Evolutionary conservation across 2,329 filamentous ascomycete species (phyloP).

Genomic region (Pseudogymnoascus sp.): DNA sequence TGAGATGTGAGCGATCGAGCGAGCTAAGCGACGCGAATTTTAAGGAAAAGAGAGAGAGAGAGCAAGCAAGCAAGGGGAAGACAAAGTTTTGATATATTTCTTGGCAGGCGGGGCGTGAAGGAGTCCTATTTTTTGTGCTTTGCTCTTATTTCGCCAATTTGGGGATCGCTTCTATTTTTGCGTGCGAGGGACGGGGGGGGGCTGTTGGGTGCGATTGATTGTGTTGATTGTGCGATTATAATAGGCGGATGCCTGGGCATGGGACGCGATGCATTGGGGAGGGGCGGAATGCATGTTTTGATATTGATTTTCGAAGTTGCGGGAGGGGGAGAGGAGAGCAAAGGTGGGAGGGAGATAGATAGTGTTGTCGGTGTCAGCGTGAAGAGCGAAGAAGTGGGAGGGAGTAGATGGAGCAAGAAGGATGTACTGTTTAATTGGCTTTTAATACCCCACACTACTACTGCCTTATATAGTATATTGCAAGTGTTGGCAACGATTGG

Average conservation of each 20-base stretch:
- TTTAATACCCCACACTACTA: constrained; percentile 7
- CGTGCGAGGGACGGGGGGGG: not conserved
- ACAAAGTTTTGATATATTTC: constrained; percentile 9
- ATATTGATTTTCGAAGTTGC: not conserved
- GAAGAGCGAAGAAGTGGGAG: not conserved
- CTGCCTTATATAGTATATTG: constrained; percentile 8
- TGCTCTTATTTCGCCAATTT: constrained; percentile 3
- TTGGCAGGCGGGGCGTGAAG: constrained; percentile 8
- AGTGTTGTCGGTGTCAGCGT: not conserved
- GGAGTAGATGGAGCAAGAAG: constrained; percentile 1
- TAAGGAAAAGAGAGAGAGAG: not conserved
- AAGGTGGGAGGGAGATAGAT: not conserved
- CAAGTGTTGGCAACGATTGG: not conserved
- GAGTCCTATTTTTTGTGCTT: constrained; percentile 6
- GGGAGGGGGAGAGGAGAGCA: not conserved
- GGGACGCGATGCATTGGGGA: constrained; percentile 7
- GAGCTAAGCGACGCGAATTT: not conserved
- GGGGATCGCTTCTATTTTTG: not conserved
- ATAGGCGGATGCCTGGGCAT: constrained; percentile 3
- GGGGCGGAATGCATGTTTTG: constrained; percentile 6
- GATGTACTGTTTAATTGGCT: constrained; percentile 8
- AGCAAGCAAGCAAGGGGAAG: not conserved
- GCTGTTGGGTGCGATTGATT: not conserved
- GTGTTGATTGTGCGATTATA: constrained; percentile 5
- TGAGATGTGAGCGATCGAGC: constrained; percentile 32